Conservation (phyloP, 768 basidiomycete genomes). For the Calocybe gangraenosa region DNA sequence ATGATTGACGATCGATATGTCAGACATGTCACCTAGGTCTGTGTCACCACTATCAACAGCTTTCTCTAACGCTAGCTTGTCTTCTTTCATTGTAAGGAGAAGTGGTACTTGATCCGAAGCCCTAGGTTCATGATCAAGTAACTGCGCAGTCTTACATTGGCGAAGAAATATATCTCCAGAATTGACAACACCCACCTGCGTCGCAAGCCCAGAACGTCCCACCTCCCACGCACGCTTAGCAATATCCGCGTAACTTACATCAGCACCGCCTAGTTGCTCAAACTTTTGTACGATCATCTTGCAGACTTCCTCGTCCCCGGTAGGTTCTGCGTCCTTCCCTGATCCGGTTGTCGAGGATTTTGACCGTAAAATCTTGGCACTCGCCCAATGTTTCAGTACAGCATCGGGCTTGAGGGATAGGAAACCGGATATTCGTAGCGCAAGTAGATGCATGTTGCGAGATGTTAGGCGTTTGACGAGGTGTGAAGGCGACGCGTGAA, state of each 20-base stretch:
- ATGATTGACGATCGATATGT: constrained; percentile 12
- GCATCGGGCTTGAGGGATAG: constrained; percentile 79
- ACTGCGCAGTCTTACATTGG: constrained; percentile 34
- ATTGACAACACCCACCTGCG: constrained; percentile 5
- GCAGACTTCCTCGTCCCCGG: constrained; percentile 77
- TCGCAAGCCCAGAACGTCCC: constrained; percentile 17
- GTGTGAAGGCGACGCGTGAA: constrained; percentile 72
- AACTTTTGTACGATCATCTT: constrained; percentile 87
- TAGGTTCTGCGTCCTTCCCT: constrained; percentile 50
- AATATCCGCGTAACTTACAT: constrained; percentile 92
- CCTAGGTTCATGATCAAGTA: constrained; percentile 86
- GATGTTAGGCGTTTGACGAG: constrained; percentile 81
- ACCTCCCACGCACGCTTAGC: constrained; percentile 81
- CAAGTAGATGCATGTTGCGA: constrained; percentile 87
- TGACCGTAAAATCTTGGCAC: constrained; percentile 80
- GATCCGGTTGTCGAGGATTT: constrained; percentile 52
- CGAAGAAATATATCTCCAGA: constrained; percentile 50
- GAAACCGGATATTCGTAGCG: constrained; percentile 84
- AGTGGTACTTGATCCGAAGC: constrained; percentile 93
- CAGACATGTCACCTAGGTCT: constrained; percentile 65
- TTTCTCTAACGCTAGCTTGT: constrained; percentile 79
- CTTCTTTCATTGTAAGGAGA: constrained; percentile 93
- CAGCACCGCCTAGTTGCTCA: constrained; percentile 67
- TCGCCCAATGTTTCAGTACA: constrained; percentile 95
- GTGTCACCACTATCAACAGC: constrained; percentile 95